Evolutionary conservation across 2,329 filamentous ascomycete genomes (phyloP).

Genomic region (Acephala macrosclerotiorum): DNA sequence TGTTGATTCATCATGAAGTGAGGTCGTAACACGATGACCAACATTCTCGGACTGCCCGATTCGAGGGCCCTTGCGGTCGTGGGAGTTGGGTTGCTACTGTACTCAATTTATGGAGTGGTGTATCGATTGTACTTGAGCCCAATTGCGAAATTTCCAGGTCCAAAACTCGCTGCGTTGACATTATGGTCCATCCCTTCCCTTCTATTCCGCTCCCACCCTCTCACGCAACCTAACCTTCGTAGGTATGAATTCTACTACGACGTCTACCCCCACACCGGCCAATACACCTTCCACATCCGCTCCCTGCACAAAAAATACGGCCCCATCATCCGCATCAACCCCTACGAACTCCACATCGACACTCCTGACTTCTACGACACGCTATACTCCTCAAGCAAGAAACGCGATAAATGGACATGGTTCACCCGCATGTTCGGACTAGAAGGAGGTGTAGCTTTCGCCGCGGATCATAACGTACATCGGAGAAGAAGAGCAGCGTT

Average conservation of each 20-base stretch:
- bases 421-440: conserved; percentile 19
- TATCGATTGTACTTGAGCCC: conserved; percentile 45
- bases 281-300: conserved; percentile 52
- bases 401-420: conserved; percentile 29
- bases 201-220: neutral
- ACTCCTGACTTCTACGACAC: conserved; percentile 49
- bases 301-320: conserved; percentile 51
- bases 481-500: conserved; percentile 29
- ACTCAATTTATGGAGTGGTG: neutral
- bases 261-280: conserved; percentile 49
- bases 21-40: too few relatives aligned
- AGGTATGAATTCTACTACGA: conserved; percentile 50
- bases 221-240: conserved; percentile 15
- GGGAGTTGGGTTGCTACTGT: neutral
- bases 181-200: conserved; percentile 25
- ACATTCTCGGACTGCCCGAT: too few relatives aligned
- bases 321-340: conserved; percentile 47
- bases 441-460: conserved; percentile 26
- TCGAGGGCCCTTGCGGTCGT: too few relatives aligned
- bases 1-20: too few relatives aligned
- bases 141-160: conserved; percentile 44
- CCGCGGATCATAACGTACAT: conserved; percentile 33
- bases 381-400: conserved; percentile 44
- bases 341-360: conserved; percentile 50
- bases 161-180: conserved; percentile 43